Base-by-base conservation (phyloP, 768 basidiomycete species). In the Sarcomyxa edulis region DNA sequence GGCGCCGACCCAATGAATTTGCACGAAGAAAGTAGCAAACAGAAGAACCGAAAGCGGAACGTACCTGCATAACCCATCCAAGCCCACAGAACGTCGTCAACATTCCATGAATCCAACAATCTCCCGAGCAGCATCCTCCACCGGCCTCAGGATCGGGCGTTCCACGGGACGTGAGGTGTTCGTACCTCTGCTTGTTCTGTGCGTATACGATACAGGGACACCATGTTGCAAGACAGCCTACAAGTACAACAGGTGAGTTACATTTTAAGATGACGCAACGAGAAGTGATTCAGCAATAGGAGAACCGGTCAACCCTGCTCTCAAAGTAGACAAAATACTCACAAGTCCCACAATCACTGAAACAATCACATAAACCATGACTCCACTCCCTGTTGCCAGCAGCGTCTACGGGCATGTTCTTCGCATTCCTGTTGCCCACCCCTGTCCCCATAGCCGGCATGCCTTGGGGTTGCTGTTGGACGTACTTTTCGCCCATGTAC, bases 21-120 rank as follows among this genome's bases (percentile, higher is more conserved):
- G 35, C 7, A 24, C 21, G 9, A 36, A 11, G 10, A 37, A 37
- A 14, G 18, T 35, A 26, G 15, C 25, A n/a, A 22, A 27, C 20
- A 28, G 11, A 16, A 41, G 8, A 37, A 12, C 10, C 11, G 7
- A 32, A 25, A 16, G 4, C 14, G 31, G 14, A 16, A 35, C 46
- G 32, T 35, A 69, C 70, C 62, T 71, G 65, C 42, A 72, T 50
- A 27, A 70, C 40, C 49, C 55, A 72, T 8, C 63, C 63, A 8
- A 58, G 40, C 19, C 65, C 68, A 28, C 48, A 58, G 24, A 40
- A 47, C 11, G 45, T 45, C 11, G 51, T 43, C 30, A 70, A 39
- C 28, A 47, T 48, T 12, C 55, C 58, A 32, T 68, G 62, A 6
- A 68, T 27, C 28, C 54, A 48, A 44, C 72, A 74, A 37, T 71